Conservation (phyloP, 306 rosid genomes). For the Chamaecrista fasciculata region DNA sequence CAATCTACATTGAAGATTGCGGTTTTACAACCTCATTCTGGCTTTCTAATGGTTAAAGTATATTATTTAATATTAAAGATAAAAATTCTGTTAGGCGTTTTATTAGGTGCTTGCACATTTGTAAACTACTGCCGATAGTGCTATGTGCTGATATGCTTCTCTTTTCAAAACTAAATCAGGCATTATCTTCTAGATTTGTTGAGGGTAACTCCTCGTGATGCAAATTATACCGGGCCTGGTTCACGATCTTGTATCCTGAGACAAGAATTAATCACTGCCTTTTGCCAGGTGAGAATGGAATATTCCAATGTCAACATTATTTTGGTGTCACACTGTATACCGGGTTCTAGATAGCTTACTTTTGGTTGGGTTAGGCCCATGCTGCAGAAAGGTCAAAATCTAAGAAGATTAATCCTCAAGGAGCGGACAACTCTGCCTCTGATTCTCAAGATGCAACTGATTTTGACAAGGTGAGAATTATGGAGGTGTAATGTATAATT, state of each 20-base stretch:
- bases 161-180: constrained; percentile 38
- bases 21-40: constrained; percentile 6
- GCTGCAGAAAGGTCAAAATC: constrained; percentile 53
- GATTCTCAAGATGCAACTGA: constrained; percentile 45
- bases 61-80: neutral
- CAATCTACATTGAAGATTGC: constrained; percentile 1
- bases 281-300: constrained; percentile 63
- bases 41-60: neutral
- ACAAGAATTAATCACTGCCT: constrained; percentile 81
- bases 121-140: neutral
- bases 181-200: constrained; percentile 97
- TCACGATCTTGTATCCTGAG: constrained; percentile 89
- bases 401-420: constrained; percentile 48
- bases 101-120: neutral
- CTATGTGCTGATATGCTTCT: constrained; percentile 25
- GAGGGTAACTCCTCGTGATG: constrained; percentile 99
- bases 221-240: constrained; percentile 80
- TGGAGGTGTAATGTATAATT: constrained; percentile 11
- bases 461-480: constrained; percentile 41
- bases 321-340: constrained; percentile 9
- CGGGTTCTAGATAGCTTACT: constrained; percentile 23
- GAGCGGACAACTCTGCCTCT: constrained; percentile 27
- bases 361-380: constrained; percentile 53
- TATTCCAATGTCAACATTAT: neutral
- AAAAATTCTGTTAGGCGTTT: neutral